A percentile compares a stretch with the other conserved stretches of the same genome.
These are phyloP conservation scores for Puccinellia tenuiflora DNA, from an alignment of 176 grass and related monocot genomes.

Conservation along the genomic window DNA sequence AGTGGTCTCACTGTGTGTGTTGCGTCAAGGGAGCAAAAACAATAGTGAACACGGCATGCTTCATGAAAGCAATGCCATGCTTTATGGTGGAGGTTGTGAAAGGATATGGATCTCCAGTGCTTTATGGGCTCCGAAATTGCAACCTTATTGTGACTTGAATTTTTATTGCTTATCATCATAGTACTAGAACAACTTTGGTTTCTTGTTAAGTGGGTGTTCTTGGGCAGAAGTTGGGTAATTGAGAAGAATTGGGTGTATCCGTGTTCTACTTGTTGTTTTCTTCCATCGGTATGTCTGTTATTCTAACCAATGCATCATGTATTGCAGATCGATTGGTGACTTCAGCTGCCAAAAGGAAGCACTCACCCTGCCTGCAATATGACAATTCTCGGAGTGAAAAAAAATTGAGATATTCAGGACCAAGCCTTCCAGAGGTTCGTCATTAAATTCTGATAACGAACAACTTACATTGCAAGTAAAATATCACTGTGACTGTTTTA, in stretches of 20 bases:
- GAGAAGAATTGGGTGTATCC: background rate
- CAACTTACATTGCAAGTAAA: background rate
- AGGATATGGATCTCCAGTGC: too few relatives aligned
- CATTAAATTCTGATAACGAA: background rate
- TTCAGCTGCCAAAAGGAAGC: background rate
- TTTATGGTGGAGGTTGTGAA: too few relatives aligned
- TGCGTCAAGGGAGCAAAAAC: too few relatives aligned
- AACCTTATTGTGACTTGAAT: background rate
- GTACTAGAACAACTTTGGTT: background rate
- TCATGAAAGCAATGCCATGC: too few relatives aligned
- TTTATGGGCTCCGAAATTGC: background rate
- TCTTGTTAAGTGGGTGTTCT: background rate
- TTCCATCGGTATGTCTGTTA: background rate
- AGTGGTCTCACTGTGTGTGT: too few relatives aligned
- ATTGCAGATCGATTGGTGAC: background rate
- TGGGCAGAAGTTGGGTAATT: background rate
- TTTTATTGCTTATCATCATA: too few relatives aligned
- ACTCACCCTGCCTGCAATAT: background rate
- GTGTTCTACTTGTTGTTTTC: background rate
- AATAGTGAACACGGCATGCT: too few relatives aligned
- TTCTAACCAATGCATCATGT: background rate
- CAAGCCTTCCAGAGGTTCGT: background rate
- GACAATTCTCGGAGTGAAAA: background rate
- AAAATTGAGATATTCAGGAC: background rate
- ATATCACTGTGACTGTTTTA: background rate